Conservation (phyloP, 305 asterid genomes). For the Fraxinus paxiana region DNA sequence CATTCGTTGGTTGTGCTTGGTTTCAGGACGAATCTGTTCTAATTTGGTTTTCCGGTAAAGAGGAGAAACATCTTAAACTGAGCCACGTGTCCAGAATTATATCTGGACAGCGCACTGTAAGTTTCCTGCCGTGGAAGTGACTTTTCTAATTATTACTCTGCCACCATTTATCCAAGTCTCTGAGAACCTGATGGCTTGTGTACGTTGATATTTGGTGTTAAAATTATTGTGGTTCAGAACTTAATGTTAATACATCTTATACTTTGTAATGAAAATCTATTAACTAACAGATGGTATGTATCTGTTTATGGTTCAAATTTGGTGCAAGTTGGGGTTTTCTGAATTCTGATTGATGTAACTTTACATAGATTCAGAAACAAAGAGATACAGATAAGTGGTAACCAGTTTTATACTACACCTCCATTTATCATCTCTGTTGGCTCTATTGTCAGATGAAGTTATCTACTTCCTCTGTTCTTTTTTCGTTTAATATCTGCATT, state of each 20-base stretch:
- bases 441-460: constrained; percentile 6
- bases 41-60: constrained; percentile 58
- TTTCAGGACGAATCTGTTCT: constrained; percentile 59
- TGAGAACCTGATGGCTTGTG: constrained; percentile 11
- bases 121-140: constrained; percentile 11
- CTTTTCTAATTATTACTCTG: constrained; percentile 14
- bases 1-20: not conserved
- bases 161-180: constrained; percentile 12
- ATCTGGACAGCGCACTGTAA: constrained; percentile 58
- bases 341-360: not conserved
- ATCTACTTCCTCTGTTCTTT: constrained; percentile 9
- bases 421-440: constrained; percentile 12
- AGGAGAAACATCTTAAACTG: constrained; percentile 56
- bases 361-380: constrained; percentile 2
- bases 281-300: not conserved
- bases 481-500: not conserved
- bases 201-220: not conserved
- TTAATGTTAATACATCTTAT: not conserved
- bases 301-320: not conserved
- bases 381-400: not conserved
- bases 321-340: not conserved
- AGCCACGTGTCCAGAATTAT: constrained; percentile 55
- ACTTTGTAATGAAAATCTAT: not conserved
- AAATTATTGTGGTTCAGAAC: not conserved
- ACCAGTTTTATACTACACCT: not conserved